Base-by-base conservation (phyloP, 805 yeast genomes). In the Kuraishia piskuri region DNA sequence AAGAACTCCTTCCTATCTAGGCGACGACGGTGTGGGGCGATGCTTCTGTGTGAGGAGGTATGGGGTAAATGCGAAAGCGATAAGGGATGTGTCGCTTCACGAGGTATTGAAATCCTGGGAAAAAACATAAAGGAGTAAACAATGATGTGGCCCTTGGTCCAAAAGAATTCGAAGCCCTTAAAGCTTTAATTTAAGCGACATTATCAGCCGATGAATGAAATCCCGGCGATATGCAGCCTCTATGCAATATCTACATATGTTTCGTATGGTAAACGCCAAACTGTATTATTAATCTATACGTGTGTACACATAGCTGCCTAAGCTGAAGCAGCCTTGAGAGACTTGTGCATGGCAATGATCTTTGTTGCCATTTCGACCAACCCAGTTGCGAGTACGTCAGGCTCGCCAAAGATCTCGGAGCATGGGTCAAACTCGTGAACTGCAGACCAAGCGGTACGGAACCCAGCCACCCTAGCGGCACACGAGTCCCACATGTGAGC, bases 401-500 rank as follows among this genome's bases (percentile, higher is more conserved):
- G 67, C 22, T 56, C 46, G 14, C 69, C 69, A 52, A 65, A 65
- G 25, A 65, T 57, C 25, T 64, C 69, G 22, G 51, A 49, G 53
- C 68, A 64, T 48, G 67, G 67, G 36, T 58, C 64, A 25, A 57
- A 56, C 49, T 65, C 69, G 50, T 65, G 65, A 44, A 65, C 68
- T 47, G 55, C 57, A 22, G 65, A 58, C 69, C 69, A 65, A 10
- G 69, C 69, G 45, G 69, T 65, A 36, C 54, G 54, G 53, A 65
- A 65, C 2, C 68, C 67, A 36, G 64, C 65, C 48, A 60, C 63
- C 47, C 59, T 63, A 14, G 69, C 69, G n/a, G 69, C 69, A 55
- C 59, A 55, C 19, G 63, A 59, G 53, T 65, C 69, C 69, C 69
- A 65, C 65, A 65, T 63, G 47, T 65, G 69, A 20, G 68, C 63